These are phyloP conservation scores for Leccinum olivaceopallidum DNA, from an alignment of 768 basidiomycete species.

Conservation along the genomic window DNA sequence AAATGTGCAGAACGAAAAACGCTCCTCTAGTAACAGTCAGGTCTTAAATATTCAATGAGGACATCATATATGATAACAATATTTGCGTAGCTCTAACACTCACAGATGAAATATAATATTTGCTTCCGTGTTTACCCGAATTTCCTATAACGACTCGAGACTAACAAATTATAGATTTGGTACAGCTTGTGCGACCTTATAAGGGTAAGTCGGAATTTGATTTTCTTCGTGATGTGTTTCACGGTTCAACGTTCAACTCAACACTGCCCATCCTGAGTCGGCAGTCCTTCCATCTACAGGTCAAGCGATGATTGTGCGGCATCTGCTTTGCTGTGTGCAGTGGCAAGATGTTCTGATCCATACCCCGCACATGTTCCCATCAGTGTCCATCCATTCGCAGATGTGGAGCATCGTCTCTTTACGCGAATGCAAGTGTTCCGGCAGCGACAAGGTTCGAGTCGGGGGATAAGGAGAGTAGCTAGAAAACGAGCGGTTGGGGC, in stretches of 20 bases:
- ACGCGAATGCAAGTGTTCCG: background rate
- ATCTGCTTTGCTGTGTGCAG: background rate
- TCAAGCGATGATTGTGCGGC: fast-evolving
- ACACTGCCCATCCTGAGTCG: background rate
- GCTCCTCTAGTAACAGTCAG: too few relatives aligned
- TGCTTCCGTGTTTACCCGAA: too few relatives aligned
- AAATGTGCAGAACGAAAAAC: too few relatives aligned
- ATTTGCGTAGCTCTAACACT: too few relatives aligned
- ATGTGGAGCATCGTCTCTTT: background rate
- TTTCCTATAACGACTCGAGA: too few relatives aligned
- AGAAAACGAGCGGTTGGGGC: background rate
- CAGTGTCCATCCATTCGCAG: slow-evolving; percentile 10
- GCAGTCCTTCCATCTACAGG: slow-evolving; percentile 17
- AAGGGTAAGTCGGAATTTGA: too few relatives aligned
- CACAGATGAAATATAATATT: too few relatives aligned
- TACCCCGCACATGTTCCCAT: slow-evolving; percentile 3
- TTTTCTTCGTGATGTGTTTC: slow-evolving; percentile 1
- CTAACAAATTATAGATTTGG: too few relatives aligned
- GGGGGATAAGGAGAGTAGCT: background rate
- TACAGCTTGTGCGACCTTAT: too few relatives aligned
- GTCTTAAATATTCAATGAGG: too few relatives aligned
- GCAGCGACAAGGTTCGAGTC: slow-evolving; percentile 2
- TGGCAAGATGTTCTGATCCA: slow-evolving; percentile 14
- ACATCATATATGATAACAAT: too few relatives aligned
- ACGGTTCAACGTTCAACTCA: slow-evolving; percentile 7